Evolutionary conservation across 805 yeast genomes (phyloP).

Genomic region (Candida stauntonica): DNA sequence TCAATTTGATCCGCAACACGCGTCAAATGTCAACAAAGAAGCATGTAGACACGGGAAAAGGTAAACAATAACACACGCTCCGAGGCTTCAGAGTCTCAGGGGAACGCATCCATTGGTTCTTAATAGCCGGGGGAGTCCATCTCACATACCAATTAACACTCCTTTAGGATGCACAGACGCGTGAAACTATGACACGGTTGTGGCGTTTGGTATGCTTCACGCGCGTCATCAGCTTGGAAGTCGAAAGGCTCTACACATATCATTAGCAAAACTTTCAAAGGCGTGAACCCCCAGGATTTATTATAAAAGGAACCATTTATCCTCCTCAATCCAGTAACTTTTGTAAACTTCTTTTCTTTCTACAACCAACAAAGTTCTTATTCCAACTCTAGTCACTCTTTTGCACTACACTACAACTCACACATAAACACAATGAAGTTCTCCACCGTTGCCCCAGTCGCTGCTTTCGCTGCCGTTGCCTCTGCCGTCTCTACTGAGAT

Average conservation of each 20-base stretch:
- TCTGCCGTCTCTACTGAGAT: conserved; percentile 21
- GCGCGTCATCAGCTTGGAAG: too few species aligned
- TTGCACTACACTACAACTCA: conserved; percentile 4
- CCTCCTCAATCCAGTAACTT: background rate
- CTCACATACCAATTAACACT: too few species aligned
- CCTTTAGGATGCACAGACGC: too few species aligned
- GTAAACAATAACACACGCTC: conserved; percentile 2
- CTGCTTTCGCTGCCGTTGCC: conserved; percentile 23
- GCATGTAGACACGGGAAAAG: background rate
- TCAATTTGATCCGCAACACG: background rate
- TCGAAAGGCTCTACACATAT: too few species aligned
- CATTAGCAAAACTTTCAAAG: too few species aligned
- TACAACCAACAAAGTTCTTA: conserved; percentile 3
- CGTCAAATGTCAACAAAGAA: conserved; percentile 4
- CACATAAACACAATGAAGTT: conserved; percentile 24
- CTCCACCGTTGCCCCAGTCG: conserved; percentile 23
- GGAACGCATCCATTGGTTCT: too few species aligned
- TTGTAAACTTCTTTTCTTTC: background rate
- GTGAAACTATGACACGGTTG: too few species aligned
- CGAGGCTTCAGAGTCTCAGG: too few species aligned
- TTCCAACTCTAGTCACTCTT: conserved; percentile 17
- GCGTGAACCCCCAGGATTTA: too few species aligned
- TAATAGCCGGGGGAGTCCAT: too few species aligned
- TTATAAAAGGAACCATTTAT: background rate
- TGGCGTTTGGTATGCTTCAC: too few species aligned